Base-by-base conservation (phyloP, 345 rosid genomes). In the Nasturtium officinale region DNA sequence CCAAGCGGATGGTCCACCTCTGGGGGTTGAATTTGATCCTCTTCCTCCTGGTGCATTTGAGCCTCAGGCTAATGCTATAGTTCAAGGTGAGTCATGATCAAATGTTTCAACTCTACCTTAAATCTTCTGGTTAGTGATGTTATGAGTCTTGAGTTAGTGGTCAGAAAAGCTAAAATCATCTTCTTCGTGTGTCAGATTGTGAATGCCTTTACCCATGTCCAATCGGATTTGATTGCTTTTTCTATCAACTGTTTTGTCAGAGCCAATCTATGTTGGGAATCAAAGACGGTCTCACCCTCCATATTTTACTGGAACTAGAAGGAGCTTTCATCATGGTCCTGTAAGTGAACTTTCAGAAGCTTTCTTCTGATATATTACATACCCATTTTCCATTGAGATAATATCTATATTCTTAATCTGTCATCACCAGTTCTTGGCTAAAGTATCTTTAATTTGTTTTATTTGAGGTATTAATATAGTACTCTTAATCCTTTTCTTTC, bases 11-110 rank as follows among this genome's bases (percentile, higher is more conserved):
- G 97, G 96, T 74, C 98, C 98, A 8, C 82, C 79, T 25, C 87
- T 91, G 18, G 88, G 90, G 65, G 78, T 88, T 82, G 83, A 76
- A 45, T 94, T 94, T 84, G 87, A 91, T 67, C 77, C 85, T 48
- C 92, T 88, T 75, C 97, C 97, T 72, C 96, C 96, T 35, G 84
- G 85, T 74, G 95, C 97, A 56, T 94, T 94, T 78, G 92, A 88
- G 78, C 87, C 87, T 12, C 85, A 81, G 60, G 78, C 72, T 63
- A 71, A 72, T 73, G 79, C 80, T 67, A 80, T 82, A 20, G 79
- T 76, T 68, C 83, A 72, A 55, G 92, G 96, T 89, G 84, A 78
- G 86, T 72, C 77, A 9, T 66, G 48, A 21, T 40, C 2, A 38
- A 48, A 57, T 64, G 17, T 65, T n/a, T 54, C 33, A 15, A 1